phyloP scores from a whole-genome alignment of 176 grass and related monocot species.

The Avena insularis region DNA sequence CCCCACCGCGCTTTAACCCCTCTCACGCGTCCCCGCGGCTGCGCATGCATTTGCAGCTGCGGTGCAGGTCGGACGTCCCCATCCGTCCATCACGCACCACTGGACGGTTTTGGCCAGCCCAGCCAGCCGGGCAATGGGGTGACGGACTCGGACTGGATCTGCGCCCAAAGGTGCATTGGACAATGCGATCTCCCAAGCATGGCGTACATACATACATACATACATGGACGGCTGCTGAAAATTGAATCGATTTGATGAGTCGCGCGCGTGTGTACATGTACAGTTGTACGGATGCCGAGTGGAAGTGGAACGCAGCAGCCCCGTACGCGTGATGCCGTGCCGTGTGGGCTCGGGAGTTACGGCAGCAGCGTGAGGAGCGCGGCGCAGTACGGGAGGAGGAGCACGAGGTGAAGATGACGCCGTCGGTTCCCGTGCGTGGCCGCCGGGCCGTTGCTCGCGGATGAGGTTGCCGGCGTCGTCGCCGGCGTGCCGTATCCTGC shows the following conservation, averaged over 20 bases:
- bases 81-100: background rate
- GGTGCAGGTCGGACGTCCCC: slow-evolving; percentile 32
- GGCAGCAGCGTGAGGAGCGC: slow-evolving; percentile 17
- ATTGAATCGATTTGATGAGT: slow-evolving; percentile 47
- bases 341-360: slow-evolving; percentile 7
- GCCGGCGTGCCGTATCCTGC: slow-evolving; percentile 49
- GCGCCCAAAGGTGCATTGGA: background rate
- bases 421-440: background rate
- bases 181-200: background rate
- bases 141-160: background rate
- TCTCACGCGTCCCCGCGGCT: slow-evolving; percentile 27
- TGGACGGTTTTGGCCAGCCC: background rate
- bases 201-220: background rate
- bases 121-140: background rate
- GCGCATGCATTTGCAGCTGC: slow-evolving; percentile 11
- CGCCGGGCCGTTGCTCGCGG: slow-evolving; percentile 23
- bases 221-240: background rate
- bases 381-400: background rate
- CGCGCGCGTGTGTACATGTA: slow-evolving; percentile 49
- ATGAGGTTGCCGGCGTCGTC: slow-evolving; percentile 15
- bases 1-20: background rate
- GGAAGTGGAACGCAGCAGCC: background rate
- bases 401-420: background rate
- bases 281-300: slow-evolving; percentile 15
- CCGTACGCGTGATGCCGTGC: background rate